Evolutionary conservation across 192 early-diverging fungal genomes (phyloP).

Genomic region (Cladochytrium replicatum): DNA sequence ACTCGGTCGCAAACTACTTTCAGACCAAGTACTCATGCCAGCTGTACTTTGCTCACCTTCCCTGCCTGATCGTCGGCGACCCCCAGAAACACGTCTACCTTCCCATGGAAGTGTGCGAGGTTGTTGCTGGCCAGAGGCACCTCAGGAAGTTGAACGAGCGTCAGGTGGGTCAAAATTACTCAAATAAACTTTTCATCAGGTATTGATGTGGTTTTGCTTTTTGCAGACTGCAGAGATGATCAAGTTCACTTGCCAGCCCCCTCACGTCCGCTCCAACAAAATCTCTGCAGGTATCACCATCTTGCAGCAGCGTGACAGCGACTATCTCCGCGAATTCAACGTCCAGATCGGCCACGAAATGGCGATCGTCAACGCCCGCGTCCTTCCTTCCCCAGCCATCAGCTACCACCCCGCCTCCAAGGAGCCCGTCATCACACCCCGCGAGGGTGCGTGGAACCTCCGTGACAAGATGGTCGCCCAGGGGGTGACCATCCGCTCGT

Average conservation of each 20-base stretch:
- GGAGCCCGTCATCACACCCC: conserved; percentile 45
- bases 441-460: conserved; percentile 82
- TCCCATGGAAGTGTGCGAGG: conserved; percentile 85
- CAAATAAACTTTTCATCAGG: conserved; percentile 5
- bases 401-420: conserved; percentile 55
- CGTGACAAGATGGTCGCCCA: conserved; percentile 66
- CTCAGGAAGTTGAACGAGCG: conserved; percentile 71
- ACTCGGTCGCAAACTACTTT: conserved; percentile 74
- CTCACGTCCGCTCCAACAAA: conserved; percentile 71
- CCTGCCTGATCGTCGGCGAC: conserved; percentile 58
- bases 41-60: conserved; percentile 70
- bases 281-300: conserved; percentile 67
- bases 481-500: conserved; percentile 65
- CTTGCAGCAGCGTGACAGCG: conserved; percentile 58
- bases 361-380: conserved; percentile 60
- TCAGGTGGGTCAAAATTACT: conserved; percentile 34
- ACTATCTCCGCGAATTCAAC: conserved; percentile 69
- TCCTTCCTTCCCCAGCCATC: conserved; percentile 70
- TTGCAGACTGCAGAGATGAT: conserved; percentile 90
- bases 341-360: conserved; percentile 57
- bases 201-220: conserved; percentile 3
- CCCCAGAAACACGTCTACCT: conserved; percentile 52
- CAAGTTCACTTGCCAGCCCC: conserved; percentile 77
- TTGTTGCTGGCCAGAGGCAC: conserved; percentile 75
- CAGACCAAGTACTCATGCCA: conserved; percentile 55